These are phyloP conservation scores for Schizothecium vesticola DNA, from an alignment of 495 filamentous ascomycete species.

Conservation along the genomic window DNA sequence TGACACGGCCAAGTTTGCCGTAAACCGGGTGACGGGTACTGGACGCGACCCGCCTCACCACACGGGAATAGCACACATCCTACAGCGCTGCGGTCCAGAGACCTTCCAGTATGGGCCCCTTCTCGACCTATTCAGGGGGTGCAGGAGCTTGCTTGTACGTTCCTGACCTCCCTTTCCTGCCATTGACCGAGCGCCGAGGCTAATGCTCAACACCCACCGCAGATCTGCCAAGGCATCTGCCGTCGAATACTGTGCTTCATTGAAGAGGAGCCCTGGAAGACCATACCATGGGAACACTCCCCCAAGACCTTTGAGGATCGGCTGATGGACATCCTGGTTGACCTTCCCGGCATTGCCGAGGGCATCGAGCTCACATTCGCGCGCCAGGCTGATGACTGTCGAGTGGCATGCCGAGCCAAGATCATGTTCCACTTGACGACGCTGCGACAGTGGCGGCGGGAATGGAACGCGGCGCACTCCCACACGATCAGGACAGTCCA, in stretches of 20 bases:
- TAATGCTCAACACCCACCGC: background rate
- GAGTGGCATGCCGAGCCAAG: background rate
- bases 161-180: background rate
- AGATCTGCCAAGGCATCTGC: background rate
- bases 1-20: background rate
- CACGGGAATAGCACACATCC: background rate
- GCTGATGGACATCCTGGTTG: slow-evolving; percentile 10
- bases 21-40: background rate
- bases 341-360: slow-evolving; percentile 8
- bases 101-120: background rate
- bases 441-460: background rate
- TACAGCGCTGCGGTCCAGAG: slow-evolving; percentile 4
- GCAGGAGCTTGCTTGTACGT: background rate
- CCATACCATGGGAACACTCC: background rate
- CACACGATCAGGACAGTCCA: background rate
- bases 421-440: background rate
- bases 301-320: slow-evolving; percentile 13
- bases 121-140: background rate
- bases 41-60: background rate
- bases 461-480: background rate
- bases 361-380: background rate
- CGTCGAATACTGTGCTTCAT: background rate
- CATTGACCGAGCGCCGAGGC: background rate
- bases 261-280: slow-evolving; percentile 6
- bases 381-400: background rate